Conservation (phyloP, 2,329 filamentous ascomycete species). For the Penicillium italicum region DNA sequence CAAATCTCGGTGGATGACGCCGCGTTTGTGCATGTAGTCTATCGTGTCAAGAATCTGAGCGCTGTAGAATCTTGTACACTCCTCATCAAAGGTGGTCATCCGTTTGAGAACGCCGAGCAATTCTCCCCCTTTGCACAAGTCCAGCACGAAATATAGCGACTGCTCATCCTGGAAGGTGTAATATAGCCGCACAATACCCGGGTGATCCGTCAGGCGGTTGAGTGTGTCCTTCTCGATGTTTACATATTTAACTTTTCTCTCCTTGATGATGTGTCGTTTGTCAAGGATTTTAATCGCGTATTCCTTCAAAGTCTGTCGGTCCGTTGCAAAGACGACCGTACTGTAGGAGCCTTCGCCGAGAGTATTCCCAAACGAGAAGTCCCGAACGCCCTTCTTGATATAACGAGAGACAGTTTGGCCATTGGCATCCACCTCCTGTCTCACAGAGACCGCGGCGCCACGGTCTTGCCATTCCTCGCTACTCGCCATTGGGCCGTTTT, state of each 20-base stretch:
- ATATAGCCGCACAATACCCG: constrained; percentile 91
- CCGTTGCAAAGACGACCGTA: constrained; percentile 87
- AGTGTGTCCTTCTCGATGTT: constrained; percentile 99
- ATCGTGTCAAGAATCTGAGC: constrained; percentile 95
- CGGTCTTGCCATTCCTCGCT: constrained; percentile 95
- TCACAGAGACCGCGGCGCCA: constrained; percentile 79
- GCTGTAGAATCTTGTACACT: constrained; percentile 90
- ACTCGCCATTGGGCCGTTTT: constrained; percentile 59
- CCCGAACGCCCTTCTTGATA: constrained; percentile 94
- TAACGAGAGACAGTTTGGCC: constrained; percentile 77
- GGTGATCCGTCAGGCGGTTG: constrained; percentile 92
- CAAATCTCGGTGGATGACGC: constrained; percentile 92
- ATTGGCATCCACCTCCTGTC: constrained; percentile 78
- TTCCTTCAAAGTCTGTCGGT: constrained; percentile 89
- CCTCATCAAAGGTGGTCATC: constrained; percentile 88
- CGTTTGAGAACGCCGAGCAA: constrained; percentile 89
- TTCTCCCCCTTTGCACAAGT: constrained; percentile 88
- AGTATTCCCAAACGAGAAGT: constrained; percentile 88
- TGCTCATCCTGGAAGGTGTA: constrained; percentile 98
- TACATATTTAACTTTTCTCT: constrained; percentile 99
- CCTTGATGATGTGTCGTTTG: constrained; percentile 98
- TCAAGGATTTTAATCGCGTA: constrained; percentile 98
- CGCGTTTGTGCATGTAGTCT: constrained; percentile 95
- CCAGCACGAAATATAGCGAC: constrained; percentile 93
- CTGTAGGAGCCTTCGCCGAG: constrained; percentile 97